These are phyloP conservation scores for Lentinula lateritia DNA, from an alignment of 768 basidiomycete genomes.

Conservation along the genomic window DNA sequence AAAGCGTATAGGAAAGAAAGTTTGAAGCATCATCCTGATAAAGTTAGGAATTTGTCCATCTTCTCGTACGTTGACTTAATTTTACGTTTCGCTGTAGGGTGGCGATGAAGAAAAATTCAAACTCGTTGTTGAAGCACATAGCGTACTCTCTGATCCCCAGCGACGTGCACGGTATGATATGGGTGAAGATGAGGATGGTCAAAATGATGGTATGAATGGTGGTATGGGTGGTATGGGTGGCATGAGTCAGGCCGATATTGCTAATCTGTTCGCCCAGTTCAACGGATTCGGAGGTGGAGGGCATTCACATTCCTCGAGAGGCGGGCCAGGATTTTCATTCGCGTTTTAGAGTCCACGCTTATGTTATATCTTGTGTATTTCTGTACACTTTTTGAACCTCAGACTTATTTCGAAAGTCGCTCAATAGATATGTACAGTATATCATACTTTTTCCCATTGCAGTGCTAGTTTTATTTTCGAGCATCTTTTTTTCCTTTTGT, in stretches of 20 bases:
- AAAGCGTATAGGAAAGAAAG: constrained; percentile 89
- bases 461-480: too few relatives aligned
- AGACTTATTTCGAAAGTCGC: too few relatives aligned
- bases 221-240: constrained; percentile 44
- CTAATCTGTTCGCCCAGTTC: constrained; percentile 6
- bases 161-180: constrained; percentile 72
- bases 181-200: constrained; percentile 66
- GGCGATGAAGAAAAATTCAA: constrained; percentile 98
- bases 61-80: neutral
- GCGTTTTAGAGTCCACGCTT: neutral
- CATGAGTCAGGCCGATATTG: constrained; percentile 21
- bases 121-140: constrained; percentile 75
- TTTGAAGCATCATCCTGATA: constrained; percentile 81
- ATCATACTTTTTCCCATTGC: too few relatives aligned
- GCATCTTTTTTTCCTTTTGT: too few relatives aligned
- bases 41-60: constrained; percentile 36
- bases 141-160: constrained; percentile 73
- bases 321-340: neutral
- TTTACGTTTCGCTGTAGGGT: constrained; percentile 42
- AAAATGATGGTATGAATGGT: constrained; percentile 17
- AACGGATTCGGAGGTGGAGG: constrained; percentile 1
- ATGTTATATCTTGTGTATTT: neutral
- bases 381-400: neutral
- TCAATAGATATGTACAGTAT: too few relatives aligned
- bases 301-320: neutral